phyloP scores from a whole-genome alignment of 2,329 filamentous ascomycete genomes.

The Penicillium oxalicum region DNA sequence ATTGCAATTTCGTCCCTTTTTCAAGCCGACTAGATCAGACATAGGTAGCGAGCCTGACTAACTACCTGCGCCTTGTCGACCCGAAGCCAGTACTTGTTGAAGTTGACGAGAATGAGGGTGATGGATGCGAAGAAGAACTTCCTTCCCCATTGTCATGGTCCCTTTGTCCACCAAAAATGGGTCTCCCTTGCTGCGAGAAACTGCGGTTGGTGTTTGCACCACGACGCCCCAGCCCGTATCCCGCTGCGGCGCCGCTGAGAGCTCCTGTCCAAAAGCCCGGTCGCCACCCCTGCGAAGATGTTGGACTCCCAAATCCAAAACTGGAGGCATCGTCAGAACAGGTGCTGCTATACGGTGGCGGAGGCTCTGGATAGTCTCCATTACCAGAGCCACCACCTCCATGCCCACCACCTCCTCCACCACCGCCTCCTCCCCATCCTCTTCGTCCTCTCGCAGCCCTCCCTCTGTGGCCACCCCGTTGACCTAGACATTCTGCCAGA shows the following conservation, averaged over 20 bases:
- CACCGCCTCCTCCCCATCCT: conserved; percentile 29
- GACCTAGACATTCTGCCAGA: conserved; percentile 22
- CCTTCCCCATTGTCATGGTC: conserved; percentile 28
- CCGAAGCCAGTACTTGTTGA: conserved; percentile 42
- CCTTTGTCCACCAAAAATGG: conserved; percentile 10
- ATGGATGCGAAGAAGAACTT: conserved; percentile 27
- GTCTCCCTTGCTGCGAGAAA: conserved; percentile 11
- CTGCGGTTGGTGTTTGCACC: conserved; percentile 7
- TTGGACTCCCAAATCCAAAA: conserved; percentile 10
- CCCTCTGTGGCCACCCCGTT: conserved; percentile 13
- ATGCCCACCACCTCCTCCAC: conserved; percentile 24
- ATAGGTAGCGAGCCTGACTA: not conserved
- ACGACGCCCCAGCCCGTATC: conserved; percentile 37
- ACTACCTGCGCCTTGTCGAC: conserved; percentile 38
- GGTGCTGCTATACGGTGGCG: conserved; percentile 36
- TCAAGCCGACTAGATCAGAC: not conserved
- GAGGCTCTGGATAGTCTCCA: conserved; percentile 30
- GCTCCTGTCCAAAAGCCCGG: conserved; percentile 46
- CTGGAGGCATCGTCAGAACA: conserved; percentile 18
- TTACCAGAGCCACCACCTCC: conserved; percentile 29
- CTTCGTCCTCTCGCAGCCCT: conserved; percentile 17
- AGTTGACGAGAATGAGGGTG: conserved; percentile 30
- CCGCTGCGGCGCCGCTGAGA: conserved; percentile 37
- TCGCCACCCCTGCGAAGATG: conserved; percentile 31
- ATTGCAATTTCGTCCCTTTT: too few species aligned